Conservation (phyloP, 1,284 basidiomycete species). For the Tilletia indica region DNA sequence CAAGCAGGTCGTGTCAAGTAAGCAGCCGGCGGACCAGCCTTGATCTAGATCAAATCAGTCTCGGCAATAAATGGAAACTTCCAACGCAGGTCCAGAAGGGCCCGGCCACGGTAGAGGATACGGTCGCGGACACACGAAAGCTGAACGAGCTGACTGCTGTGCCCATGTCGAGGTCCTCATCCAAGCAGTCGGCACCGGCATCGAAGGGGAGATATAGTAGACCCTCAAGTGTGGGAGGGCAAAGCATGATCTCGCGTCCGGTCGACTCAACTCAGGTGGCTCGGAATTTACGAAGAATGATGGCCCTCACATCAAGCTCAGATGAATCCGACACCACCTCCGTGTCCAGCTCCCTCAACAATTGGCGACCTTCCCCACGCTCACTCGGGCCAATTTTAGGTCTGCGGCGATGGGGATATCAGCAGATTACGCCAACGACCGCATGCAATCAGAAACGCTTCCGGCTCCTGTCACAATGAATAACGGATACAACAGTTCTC, state of each 20-base stretch:
- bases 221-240: not conserved
- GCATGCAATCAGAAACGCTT: too few relatives aligned
- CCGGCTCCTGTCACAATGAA: too few relatives aligned
- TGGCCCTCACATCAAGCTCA: constrained; percentile 4
- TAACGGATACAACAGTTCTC: too few relatives aligned
- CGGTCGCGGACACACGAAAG: too few relatives aligned
- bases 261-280: not conserved
- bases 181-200: not conserved
- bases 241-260: not conserved
- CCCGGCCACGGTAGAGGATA: too few relatives aligned
- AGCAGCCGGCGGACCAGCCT: not conserved
- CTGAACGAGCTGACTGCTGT: too few relatives aligned
- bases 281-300: not conserved
- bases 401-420: not conserved
- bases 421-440: not conserved
- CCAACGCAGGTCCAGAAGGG: too few relatives aligned
- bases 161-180: too few relatives aligned
- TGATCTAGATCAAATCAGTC: not conserved
- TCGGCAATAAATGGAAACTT: too few relatives aligned
- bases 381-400: not conserved
- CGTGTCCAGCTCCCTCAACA: not conserved
- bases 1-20: not conserved
- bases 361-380: not conserved
- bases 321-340: not conserved
- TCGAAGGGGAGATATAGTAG: not conserved